Percentiles rank a stretch among this genome's conserved stretches.
These are phyloP conservation scores for Glycine soja DNA, from an alignment of 306 rosid species.

Conservation along the genomic window DNA sequence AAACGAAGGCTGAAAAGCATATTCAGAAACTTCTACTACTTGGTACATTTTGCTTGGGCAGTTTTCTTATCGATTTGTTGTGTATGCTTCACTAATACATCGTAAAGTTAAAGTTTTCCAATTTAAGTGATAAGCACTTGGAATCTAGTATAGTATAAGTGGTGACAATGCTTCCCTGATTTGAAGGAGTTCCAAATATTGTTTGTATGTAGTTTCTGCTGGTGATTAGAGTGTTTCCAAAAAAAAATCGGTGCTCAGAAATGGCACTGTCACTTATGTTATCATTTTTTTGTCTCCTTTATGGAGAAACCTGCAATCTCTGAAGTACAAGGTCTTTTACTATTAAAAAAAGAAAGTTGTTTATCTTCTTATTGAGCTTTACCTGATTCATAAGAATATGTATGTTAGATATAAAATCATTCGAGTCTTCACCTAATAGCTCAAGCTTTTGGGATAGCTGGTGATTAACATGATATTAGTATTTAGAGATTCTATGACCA, in stretches of 20 bases:
- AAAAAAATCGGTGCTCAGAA: background rate
- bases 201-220: background rate
- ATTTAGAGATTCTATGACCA: background rate
- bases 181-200: slow-evolving; percentile 4
- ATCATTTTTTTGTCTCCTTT: background rate
- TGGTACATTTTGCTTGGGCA: slow-evolving; percentile 58
- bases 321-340: background rate
- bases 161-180: background rate
- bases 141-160: slow-evolving; percentile 15
- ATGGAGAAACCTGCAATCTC: background rate
- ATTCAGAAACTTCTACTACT: slow-evolving; percentile 94
- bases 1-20: slow-evolving; percentile 93
- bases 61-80: slow-evolving; percentile 25
- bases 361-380: background rate
- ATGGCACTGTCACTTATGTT: background rate
- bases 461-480: slow-evolving; percentile 3
- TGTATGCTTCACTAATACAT: slow-evolving; percentile 18
- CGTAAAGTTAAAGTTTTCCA: slow-evolving; percentile 27
- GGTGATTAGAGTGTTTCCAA: background rate
- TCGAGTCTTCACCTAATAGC: background rate
- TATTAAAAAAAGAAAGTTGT: too few species aligned
- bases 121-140: slow-evolving; percentile 22
- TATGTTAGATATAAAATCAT: slow-evolving; percentile 9
- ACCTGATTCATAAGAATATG: slow-evolving; percentile 2
- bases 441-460: slow-evolving; percentile 14